phyloP scores from a whole-genome alignment of 2,329 filamentous ascomycete species.

The Graphilbum ipis-grandicollis region DNA sequence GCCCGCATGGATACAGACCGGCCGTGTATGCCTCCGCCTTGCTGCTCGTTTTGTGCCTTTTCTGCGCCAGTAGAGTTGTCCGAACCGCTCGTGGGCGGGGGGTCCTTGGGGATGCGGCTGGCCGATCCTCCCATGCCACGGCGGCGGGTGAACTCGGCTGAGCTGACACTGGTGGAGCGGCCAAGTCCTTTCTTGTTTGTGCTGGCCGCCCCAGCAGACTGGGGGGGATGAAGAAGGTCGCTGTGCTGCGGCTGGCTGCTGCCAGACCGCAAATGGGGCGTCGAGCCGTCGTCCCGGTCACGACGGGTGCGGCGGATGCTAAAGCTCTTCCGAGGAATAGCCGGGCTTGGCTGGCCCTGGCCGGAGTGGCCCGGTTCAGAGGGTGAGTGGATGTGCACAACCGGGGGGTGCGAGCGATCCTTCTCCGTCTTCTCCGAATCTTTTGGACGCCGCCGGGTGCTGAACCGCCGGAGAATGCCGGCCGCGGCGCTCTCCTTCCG shows the following conservation, averaged over 20 bases:
- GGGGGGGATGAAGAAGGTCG: constrained; percentile 60
- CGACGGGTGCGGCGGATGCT: constrained; percentile 51
- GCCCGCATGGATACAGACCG: constrained; percentile 53
- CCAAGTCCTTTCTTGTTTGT: constrained; percentile 55
- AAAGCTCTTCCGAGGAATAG: constrained; percentile 67
- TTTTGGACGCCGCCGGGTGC: constrained; percentile 56
- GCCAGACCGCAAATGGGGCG: constrained; percentile 29
- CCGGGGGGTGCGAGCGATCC: constrained; percentile 52
- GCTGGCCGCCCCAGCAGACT: constrained; percentile 36
- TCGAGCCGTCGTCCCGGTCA: constrained; percentile 32
- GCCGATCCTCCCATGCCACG: constrained; percentile 19
- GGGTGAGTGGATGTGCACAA: constrained; percentile 64
- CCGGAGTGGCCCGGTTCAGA: constrained; percentile 25
- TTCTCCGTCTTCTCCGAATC: constrained; percentile 46
- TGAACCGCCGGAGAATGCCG: constrained; percentile 74
- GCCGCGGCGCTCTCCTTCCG: constrained; percentile 81
- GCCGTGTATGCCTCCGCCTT: constrained; percentile 24
- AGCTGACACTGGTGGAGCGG: constrained; percentile 82
- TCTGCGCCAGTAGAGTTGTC: constrained; percentile 44
- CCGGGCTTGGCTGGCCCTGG: constrained; percentile 17
- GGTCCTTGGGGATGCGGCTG: constrained; percentile 37
- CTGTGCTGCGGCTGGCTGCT: constrained; percentile 57
- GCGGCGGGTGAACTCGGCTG: constrained; percentile 60
- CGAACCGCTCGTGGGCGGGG: constrained; percentile 60
- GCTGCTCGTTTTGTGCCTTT: constrained; percentile 27